phyloP scores from a whole-genome alignment of 148 eudicot genomes.

The Fagopyrum homotropicum region DNA sequence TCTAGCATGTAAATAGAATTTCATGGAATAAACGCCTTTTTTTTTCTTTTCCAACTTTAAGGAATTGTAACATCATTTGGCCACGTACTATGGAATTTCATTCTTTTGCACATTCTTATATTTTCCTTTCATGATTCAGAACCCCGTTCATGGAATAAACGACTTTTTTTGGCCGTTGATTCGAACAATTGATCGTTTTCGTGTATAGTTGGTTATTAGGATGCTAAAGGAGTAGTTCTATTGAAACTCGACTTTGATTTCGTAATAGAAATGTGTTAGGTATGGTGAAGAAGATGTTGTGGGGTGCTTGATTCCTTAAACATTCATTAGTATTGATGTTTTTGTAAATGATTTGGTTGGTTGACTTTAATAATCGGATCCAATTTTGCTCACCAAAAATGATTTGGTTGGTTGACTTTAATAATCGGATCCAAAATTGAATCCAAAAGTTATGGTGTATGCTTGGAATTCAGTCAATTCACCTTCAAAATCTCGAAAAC shows the following conservation, averaged over 20 bases:
- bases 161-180: neutral
- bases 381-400: too few species aligned
- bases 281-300: too few species aligned
- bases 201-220: neutral
- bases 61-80: neutral
- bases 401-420: too few species aligned
- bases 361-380: too few species aligned
- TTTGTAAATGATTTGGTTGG: too few species aligned
- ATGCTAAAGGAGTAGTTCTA: neutral
- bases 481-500: too few species aligned
- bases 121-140: neutral
- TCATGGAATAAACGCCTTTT: constrained; percentile 1
- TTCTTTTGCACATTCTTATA: neutral
- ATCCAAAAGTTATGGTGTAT: too few species aligned
- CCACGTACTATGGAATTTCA: neutral
- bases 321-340: too few species aligned
- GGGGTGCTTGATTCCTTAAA: too few species aligned
- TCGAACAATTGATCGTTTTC: neutral
- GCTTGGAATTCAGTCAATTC: too few species aligned
- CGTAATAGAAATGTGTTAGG: too few species aligned
- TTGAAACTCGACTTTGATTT: neutral
- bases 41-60: neutral
- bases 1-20: neutral
- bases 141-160: neutral
- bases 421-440: too few species aligned